Evolutionary conservation across 1,139 yeast species (phyloP).

Genomic region (Trichomonascaceae sp.): DNA sequence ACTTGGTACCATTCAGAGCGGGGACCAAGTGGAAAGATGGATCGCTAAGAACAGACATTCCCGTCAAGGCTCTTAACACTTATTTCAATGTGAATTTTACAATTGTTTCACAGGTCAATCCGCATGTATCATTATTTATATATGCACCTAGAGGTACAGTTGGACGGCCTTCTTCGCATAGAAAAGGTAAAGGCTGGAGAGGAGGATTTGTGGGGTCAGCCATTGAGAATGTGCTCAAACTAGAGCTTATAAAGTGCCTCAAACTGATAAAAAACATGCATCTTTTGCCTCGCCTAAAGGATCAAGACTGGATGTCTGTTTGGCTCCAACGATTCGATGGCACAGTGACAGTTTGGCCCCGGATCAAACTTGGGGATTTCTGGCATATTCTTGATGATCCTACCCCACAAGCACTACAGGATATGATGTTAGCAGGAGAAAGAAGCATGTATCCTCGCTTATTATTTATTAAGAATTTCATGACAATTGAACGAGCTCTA

Average conservation of each 20-base stretch:
- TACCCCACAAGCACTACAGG: conserved; percentile 47
- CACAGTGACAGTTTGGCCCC: conserved; percentile 71
- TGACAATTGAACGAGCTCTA: conserved; percentile 26
- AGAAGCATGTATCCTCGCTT: conserved; percentile 61
- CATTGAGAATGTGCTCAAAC: conserved; percentile 59
- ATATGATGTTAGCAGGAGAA: conserved; percentile 59
- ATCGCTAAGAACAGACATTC: conserved; percentile 64
- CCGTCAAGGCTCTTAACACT: conserved; percentile 62
- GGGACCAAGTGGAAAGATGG: conserved; percentile 79
- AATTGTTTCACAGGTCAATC: conserved; percentile 76
- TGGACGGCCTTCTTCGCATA: conserved; percentile 68
- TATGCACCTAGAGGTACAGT: conserved; percentile 78
- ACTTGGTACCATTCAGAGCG: conserved; percentile 54
- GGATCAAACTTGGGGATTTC: conserved; percentile 53
- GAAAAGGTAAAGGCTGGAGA: conserved; percentile 53
- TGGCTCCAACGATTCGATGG: conserved; percentile 75
- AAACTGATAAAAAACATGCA: conserved; percentile 61
- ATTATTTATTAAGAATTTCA: conserved; percentile 56
- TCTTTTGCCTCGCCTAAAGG: conserved; percentile 59
- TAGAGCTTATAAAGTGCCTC: conserved; percentile 72
- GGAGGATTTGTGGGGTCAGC: conserved; percentile 78
- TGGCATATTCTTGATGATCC: conserved; percentile 67
- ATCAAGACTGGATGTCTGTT: conserved; percentile 76
- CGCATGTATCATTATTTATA: conserved; percentile 70
- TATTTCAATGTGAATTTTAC: conserved; percentile 73